Base-by-base conservation (phyloP, 2,329 filamentous ascomycete genomes). In the Fusarium acutatum region DNA sequence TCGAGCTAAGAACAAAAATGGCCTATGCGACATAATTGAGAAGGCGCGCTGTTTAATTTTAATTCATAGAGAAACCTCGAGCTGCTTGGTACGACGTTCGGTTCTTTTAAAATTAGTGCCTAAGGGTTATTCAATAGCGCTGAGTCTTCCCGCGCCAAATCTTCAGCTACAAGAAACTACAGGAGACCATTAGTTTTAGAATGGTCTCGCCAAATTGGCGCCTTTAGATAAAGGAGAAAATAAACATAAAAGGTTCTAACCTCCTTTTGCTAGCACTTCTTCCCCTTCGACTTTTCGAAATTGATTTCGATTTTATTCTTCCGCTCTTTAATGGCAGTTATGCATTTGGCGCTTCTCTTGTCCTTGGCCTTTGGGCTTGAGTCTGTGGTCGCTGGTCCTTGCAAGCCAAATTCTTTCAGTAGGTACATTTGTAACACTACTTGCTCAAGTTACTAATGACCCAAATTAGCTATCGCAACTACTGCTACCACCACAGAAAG, bases 11-110 rank as follows among this genome's bases (percentile, higher is more conserved):
- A 22, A 22, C 13, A 47, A 47, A 22, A 47, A 15, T 11, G 9
- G 4, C 30, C 26, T 11, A 22, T 3, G 13, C 20, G 6, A 17
- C 13, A 46, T 28, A 3, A 11, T 22, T 47, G 3, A 7, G 20
- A 8, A 47, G 4, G 6, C 4, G 0, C 3, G 26, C 26, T 30
- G 3, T 11, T 44, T 11, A 1, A 17, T 24, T 18, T 26, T 22
- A 26, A 24, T 26, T 12, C 15, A 12, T 28, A 22, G 26, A 28
- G 44, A 28, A 44, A 24, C 14, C 18, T 46, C 24, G 43, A 10
- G 12, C 24, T 4, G 18, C 43, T 26, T 46, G 0, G 17, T 20
- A 3, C 43, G 12, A 26, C 10, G 2, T 18, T 28, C 0, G 2
- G 5, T 7, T 28, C 13, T 28, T 15, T 28, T 22, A 11, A 46